A percentile compares a stretch with the other conserved stretches of the same genome.
phyloP scores from a whole-genome alignment of 805 yeast species.

The Zygoascus flipseniorum region DNA sequence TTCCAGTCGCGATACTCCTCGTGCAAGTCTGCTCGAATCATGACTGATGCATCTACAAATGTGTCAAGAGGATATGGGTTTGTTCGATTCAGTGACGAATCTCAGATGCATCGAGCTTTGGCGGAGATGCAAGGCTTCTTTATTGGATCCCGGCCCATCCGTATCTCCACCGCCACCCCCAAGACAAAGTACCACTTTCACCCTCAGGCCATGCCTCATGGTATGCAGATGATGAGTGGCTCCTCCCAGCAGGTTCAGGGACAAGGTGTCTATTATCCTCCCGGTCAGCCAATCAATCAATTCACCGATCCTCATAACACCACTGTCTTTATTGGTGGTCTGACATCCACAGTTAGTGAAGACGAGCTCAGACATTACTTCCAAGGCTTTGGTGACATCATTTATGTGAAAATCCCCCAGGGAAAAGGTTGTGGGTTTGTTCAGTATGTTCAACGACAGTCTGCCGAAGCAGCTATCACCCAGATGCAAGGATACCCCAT shows the following conservation, averaged over 20 bases:
- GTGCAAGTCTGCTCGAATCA: conserved; percentile 66
- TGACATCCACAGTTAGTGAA: conserved; percentile 48
- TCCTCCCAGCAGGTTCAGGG: conserved; percentile 2
- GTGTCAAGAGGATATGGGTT: conserved; percentile 82
- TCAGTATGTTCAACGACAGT: conserved; percentile 64
- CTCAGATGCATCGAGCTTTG: conserved; percentile 64
- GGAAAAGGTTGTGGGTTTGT: conserved; percentile 86
- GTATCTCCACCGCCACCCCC: conserved; percentile 64
- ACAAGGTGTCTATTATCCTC: conserved; percentile 19
- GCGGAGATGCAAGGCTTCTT: conserved; percentile 74
- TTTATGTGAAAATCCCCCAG: conserved; percentile 53
- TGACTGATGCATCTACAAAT: conserved; percentile 63
- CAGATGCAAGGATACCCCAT: conserved; percentile 88
- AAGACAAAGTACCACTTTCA: conserved; percentile 30
- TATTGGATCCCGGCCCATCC: conserved; percentile 64
- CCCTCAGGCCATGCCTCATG: not conserved
- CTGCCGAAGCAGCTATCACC: conserved; percentile 78
- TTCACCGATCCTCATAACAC: conserved; percentile 78
- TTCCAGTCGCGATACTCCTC: conserved; percentile 67
- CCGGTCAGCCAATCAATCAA: conserved; percentile 33
- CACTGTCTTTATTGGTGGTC: conserved; percentile 75
- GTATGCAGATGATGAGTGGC: conserved; percentile 10
- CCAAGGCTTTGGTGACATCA: conserved; percentile 58
- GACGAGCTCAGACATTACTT: conserved; percentile 55
- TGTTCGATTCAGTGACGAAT: conserved; percentile 60